Evolutionary conservation across 768 basidiomycete genomes (phyloP).

Genomic region (Paxillus involutus): DNA sequence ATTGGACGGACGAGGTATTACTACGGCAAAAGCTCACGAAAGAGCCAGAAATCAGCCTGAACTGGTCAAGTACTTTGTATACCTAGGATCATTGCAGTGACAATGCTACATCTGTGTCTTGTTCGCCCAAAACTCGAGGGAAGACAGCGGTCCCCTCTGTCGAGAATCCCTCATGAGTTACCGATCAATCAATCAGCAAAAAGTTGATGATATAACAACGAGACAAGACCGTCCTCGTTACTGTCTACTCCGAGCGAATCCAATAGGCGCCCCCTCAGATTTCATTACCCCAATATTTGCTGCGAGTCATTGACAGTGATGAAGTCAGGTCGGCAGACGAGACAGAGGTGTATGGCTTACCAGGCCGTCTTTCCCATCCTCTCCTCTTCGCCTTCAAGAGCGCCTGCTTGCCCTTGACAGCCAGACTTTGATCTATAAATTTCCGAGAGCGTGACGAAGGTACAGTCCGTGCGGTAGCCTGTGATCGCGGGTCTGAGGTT

Average conservation of each 20-base stretch:
- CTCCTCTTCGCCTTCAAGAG: constrained; percentile 35
- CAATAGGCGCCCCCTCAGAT: constrained; percentile 49
- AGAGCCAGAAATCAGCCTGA: constrained; percentile 16
- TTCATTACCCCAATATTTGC: constrained; percentile 60
- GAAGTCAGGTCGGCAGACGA: not conserved
- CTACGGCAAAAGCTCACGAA: constrained; percentile 25
- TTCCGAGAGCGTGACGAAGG: constrained; percentile 50
- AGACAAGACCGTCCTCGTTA: not conserved
- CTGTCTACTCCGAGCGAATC: constrained; percentile 35
- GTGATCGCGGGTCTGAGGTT: constrained; percentile 25
- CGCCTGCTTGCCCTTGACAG: constrained; percentile 38
- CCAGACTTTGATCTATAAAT: constrained; percentile 54
- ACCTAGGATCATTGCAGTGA: not conserved
- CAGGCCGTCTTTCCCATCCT: constrained; percentile 61
- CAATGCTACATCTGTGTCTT: not conserved
- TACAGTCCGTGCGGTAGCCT: constrained; percentile 39
- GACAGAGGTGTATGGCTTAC: constrained; percentile 34
- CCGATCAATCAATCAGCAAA: too few species aligned
- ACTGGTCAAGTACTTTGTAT: not conserved
- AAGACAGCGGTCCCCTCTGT: too few species aligned
- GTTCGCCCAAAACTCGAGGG: not conserved
- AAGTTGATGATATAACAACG: not conserved
- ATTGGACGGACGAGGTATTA: constrained; percentile 48
- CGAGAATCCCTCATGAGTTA: too few species aligned
- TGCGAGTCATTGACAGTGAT: constrained; percentile 24